Evolutionary conservation across 768 basidiomycete species (phyloP).

Genomic region (Pleurotus cornucopiae): DNA sequence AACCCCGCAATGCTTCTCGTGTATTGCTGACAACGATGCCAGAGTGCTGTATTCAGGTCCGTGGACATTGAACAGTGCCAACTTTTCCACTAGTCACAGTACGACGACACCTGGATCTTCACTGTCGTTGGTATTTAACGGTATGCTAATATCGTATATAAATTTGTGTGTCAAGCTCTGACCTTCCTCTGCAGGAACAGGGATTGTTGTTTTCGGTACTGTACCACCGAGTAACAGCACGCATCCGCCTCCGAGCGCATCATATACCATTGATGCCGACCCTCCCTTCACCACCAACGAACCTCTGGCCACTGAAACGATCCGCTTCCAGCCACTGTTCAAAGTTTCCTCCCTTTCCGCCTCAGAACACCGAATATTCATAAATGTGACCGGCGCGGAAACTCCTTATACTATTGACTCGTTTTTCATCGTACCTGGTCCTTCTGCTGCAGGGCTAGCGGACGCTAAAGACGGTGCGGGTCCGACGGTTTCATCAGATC

Average conservation of each 20-base stretch:
- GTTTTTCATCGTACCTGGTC: constrained; percentile 31
- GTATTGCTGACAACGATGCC: constrained; percentile 31
- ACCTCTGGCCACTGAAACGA: constrained; percentile 26
- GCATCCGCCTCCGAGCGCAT: constrained; percentile 30
- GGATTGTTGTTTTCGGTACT: constrained; percentile 40
- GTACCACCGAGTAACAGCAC: constrained; percentile 35
- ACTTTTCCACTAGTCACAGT: constrained; percentile 30
- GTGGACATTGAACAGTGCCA: constrained; percentile 27
- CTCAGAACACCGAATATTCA: constrained; percentile 30
- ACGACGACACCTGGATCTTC: constrained; percentile 27
- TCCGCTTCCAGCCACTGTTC: constrained; percentile 41
- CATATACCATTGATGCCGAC: constrained; percentile 33
- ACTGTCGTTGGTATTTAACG: constrained; percentile 32
- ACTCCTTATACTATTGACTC: constrained; percentile 37
- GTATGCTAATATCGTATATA: constrained; percentile 18
- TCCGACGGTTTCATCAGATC: neutral
- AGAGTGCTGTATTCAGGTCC: constrained; percentile 28
- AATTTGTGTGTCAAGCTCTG: too few species aligned
- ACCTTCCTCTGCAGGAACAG: constrained; percentile 30
- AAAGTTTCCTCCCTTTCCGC: constrained; percentile 22
- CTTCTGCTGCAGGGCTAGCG: neutral
- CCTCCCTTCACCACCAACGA: constrained; percentile 29
- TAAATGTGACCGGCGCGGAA: constrained; percentile 30
- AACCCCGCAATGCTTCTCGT: constrained; percentile 14
- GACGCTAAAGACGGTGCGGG: neutral